Conservation (phyloP, 306 rosid genomes). For the Trifolium fragiferum region DNA sequence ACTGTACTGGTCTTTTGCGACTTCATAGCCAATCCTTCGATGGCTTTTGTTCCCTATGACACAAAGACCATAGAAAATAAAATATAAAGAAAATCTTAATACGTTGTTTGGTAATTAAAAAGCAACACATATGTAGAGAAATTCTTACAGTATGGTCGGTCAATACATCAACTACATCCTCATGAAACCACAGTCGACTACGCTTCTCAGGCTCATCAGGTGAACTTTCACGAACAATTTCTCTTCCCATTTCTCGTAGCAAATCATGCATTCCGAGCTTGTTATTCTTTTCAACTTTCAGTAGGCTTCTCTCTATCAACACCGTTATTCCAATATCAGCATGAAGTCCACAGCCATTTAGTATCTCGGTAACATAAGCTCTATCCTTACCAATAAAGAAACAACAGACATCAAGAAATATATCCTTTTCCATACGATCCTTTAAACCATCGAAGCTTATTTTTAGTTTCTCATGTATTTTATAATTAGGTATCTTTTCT, state of each 20-base stretch:
- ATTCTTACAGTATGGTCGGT: conserved; percentile 27
- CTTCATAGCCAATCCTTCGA: conserved; percentile 38
- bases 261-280: conserved; percentile 39
- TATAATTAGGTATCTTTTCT: conserved; percentile 31
- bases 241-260: conserved; percentile 51
- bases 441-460: conserved; percentile 35
- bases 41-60: conserved; percentile 21
- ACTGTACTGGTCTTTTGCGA: background rate
- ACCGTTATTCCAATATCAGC: conserved; percentile 43
- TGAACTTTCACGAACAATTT: conserved; percentile 33
- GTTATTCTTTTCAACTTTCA: too few species aligned
- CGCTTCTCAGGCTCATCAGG: conserved; percentile 26
- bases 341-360: conserved; percentile 44
- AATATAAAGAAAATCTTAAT: background rate
- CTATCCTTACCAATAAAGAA: conserved; percentile 47
- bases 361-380: conserved; percentile 22
- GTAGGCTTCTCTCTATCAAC: conserved; percentile 40
- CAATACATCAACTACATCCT: conserved; percentile 30
- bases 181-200: conserved; percentile 34
- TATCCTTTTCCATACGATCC: conserved; percentile 22
- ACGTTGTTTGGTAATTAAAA: background rate
- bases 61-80: background rate
- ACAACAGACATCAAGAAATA: conserved; percentile 52
- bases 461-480: conserved; percentile 35
- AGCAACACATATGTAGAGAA: background rate